Percentiles rank a stretch among this genome's conserved stretches.
These are phyloP conservation scores for Pyrenopolyporus hunteri DNA, from an alignment of 495 filamentous ascomycete species.

Conservation along the genomic window DNA sequence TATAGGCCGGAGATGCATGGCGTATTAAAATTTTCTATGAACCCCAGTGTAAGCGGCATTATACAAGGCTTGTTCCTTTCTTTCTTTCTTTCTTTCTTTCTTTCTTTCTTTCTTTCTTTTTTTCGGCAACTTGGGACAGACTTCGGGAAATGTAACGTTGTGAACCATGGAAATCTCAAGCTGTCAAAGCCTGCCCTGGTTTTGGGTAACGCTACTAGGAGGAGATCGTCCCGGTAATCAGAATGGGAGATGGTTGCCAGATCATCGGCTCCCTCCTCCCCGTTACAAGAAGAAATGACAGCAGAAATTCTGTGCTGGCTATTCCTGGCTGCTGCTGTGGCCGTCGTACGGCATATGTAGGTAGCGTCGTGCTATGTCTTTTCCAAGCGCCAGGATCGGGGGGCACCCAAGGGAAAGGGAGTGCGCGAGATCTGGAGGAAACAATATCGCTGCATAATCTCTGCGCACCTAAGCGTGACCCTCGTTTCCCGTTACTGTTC, in stretches of 20 bases:
- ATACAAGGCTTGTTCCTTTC: too few species aligned
- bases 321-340: constrained; percentile 37
- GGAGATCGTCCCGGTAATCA: constrained; percentile 2
- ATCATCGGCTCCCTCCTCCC: constrained; percentile 20
- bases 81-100: too few species aligned
- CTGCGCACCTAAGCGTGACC: constrained; percentile 41
- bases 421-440: constrained; percentile 44
- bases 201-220: constrained; percentile 12
- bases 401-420: constrained; percentile 33
- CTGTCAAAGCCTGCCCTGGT: constrained; percentile 1
- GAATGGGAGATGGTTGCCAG: constrained; percentile 12
- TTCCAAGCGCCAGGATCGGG: constrained; percentile 43
- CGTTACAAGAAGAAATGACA: constrained; percentile 27
- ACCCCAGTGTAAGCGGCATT: background rate
- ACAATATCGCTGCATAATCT: constrained; percentile 46
- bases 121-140: background rate
- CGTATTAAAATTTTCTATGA: background rate
- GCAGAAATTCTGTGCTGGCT: constrained; percentile 25
- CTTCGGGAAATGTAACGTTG: constrained; percentile 18
- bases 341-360: constrained; percentile 40
- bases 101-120: too few species aligned
- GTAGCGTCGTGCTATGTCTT: constrained; percentile 35
- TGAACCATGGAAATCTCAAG: constrained; percentile 10
- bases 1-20: constrained; percentile 11
- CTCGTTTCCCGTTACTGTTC: constrained; percentile 46